phyloP scores from a whole-genome alignment of 805 yeast genomes.

The Debaryomyces hansenii region DNA sequence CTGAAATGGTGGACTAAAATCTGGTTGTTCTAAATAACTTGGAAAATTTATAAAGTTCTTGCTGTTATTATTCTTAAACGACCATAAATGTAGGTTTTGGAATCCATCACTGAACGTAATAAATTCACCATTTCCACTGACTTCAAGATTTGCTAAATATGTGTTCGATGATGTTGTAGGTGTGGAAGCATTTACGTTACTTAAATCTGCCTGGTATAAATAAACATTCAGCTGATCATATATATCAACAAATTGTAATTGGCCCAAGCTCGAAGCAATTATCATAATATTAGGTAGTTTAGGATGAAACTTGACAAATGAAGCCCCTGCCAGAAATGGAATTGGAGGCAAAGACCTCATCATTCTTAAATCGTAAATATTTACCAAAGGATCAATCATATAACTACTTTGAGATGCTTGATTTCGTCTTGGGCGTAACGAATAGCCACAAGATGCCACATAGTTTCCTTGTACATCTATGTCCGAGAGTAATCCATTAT shows the following conservation, averaged over 20 bases:
- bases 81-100: constrained; percentile 69
- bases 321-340: constrained; percentile 88
- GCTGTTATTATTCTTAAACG: constrained; percentile 35
- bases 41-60: constrained; percentile 40
- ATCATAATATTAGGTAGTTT: constrained; percentile 74
- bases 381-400: constrained; percentile 73
- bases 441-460: constrained; percentile 79
- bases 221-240: constrained; percentile 70
- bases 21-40: constrained; percentile 53
- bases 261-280: constrained; percentile 75
- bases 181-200: constrained; percentile 13
- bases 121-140: constrained; percentile 74
- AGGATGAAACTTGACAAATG: constrained; percentile 82
- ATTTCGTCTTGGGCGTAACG: constrained; percentile 58
- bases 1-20: constrained; percentile 32
- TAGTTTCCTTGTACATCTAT: constrained; percentile 65
- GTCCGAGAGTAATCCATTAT: constrained; percentile 60
- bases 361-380: constrained; percentile 74
- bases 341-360: constrained; percentile 75
- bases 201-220: constrained; percentile 65
- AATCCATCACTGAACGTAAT: constrained; percentile 66
- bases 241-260: constrained; percentile 81
- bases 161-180: constrained; percentile 7
- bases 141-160: constrained; percentile 49
- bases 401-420: constrained; percentile 34